Conservation (phyloP, 2,329 filamentous ascomycete species). For the Sarocladiaceae sp. region DNA sequence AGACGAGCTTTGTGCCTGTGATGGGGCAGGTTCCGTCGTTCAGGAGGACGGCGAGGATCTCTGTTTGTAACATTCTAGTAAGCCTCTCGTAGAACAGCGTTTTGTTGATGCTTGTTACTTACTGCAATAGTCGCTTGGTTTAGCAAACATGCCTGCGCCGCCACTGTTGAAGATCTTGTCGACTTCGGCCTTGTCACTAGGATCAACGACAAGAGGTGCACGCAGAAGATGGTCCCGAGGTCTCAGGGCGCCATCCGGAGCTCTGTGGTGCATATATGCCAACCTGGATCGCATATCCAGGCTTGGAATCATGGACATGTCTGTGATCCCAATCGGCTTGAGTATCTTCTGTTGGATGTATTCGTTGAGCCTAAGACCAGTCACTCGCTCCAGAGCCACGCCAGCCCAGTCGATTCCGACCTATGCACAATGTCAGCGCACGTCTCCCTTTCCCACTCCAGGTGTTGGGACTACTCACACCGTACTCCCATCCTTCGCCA, state of each 20-base stretch:
- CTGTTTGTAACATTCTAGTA: conserved; percentile 28
- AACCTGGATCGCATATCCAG: conserved; percentile 49
- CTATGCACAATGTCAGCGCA: conserved; percentile 25
- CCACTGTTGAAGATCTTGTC: conserved; percentile 49
- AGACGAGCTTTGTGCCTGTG: conserved; percentile 51
- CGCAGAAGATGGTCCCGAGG: conserved; percentile 47
- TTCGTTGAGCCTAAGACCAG: conserved; percentile 38
- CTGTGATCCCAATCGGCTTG: conserved; percentile 40
- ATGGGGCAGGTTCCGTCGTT: conserved; percentile 59
- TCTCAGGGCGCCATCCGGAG: conserved; percentile 35
- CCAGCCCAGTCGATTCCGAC: conserved; percentile 51
- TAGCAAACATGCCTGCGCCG: conserved; percentile 58
- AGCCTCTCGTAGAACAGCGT: too few relatives aligned
- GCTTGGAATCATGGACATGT: conserved; percentile 54
- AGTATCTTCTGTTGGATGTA: conserved; percentile 46
- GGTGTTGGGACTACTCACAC: conserved; percentile 32
- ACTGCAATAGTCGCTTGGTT: conserved; percentile 57
- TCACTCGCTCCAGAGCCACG: conserved; percentile 40
- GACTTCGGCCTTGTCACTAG: conserved; percentile 33
- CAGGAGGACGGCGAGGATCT: conserved; percentile 56
- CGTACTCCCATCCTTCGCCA: conserved; percentile 58
- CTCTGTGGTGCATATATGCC: conserved; percentile 52
- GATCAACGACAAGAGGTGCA: conserved; percentile 36
- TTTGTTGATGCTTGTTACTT: conserved; percentile 18
- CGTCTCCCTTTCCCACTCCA: neutral